A percentile compares a stretch with the other conserved stretches of the same genome.
These are phyloP conservation scores for Pythium brachiatum DNA, from an alignment of 352 stramenopile genomes.

Conservation along the genomic window DNA sequence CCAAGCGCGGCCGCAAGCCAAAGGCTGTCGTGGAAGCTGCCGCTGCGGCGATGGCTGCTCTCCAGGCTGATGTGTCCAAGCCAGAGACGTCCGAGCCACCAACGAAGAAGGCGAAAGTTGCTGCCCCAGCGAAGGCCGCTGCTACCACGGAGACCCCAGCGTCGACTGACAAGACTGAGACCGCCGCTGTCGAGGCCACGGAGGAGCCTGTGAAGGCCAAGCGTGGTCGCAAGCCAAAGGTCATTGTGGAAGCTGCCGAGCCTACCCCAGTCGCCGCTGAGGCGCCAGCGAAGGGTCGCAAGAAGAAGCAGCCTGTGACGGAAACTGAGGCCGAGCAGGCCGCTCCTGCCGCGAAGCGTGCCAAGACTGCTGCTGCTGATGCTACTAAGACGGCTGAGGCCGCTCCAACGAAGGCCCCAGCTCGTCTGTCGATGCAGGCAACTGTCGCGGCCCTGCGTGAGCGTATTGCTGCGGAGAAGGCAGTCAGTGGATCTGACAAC, in stretches of 20 bases:
- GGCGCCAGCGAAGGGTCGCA: conserved; percentile 31
- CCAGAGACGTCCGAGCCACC: conserved; percentile 19
- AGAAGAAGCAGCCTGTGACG: conserved; percentile 32
- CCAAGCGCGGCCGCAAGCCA: conserved; percentile 19
- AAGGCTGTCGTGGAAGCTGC: conserved; percentile 15
- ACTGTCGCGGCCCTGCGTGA: neutral
- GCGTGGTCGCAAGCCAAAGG: conserved; percentile 16
- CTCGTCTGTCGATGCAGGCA: neutral
- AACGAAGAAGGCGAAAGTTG: conserved; percentile 27
- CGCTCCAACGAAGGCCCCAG: neutral
- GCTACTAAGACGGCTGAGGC: neutral
- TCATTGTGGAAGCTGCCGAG: neutral
- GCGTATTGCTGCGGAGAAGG: conserved; percentile 1
- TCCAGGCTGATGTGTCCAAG: too few species aligned
- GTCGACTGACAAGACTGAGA: neutral
- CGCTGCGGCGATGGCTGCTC: conserved; percentile 8
- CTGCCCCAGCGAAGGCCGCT: neutral
- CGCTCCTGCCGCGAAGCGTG: conserved; percentile 36
- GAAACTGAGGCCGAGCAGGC: conserved; percentile 25
- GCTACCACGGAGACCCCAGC: neutral
- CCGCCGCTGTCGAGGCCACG: neutral
- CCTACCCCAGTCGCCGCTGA: neutral
- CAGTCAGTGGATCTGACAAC: neutral
- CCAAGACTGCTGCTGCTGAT: conserved; percentile 26
- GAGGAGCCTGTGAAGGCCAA: conserved; percentile 14